phyloP scores from a whole-genome alignment of 805 yeast genomes.

The Schizosaccharomyces lindneri region DNA sequence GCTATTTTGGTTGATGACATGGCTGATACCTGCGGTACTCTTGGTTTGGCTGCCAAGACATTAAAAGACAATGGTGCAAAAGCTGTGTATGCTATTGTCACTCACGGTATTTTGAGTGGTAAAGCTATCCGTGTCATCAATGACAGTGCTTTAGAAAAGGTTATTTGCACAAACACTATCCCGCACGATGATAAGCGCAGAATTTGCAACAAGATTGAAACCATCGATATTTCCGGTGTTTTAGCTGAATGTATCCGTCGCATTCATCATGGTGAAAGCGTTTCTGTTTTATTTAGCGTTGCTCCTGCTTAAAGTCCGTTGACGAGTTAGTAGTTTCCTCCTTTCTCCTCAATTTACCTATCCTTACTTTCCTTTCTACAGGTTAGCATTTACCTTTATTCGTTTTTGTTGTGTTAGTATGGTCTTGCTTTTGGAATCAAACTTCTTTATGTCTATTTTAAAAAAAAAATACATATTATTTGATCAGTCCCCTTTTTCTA shows the following conservation, averaged over 20 bases:
- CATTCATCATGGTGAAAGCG: conserved; percentile 87
- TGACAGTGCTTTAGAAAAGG: conserved; percentile 37
- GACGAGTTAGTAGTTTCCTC: no score
- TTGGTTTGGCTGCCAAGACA: conserved; percentile 82
- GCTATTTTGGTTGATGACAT: conserved; percentile 85
- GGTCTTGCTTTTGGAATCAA: no score
- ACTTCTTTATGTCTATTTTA: no score
- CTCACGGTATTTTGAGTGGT: conserved; percentile 85
- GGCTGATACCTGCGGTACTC: conserved; percentile 96
- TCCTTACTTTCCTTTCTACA: no score
- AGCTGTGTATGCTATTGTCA: conserved; percentile 74
- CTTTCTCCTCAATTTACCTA: no score
- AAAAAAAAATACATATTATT: no score
- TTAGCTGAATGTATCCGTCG: conserved; percentile 80
- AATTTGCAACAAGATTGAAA: conserved; percentile 42
- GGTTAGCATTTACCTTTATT: background rate
- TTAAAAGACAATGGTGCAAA: conserved; percentile 58
- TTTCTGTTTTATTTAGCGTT: conserved; percentile 61
- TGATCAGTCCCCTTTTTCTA: no score
- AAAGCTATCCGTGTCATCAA: conserved; percentile 52
- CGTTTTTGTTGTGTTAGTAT: background rate
- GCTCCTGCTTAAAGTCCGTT: conserved; percentile 19
- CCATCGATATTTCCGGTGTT: conserved; percentile 63
- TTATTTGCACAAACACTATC: conserved; percentile 82
- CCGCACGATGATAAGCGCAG: conserved; percentile 46